Base-by-base conservation (phyloP, 768 basidiomycete genomes). In the Suillus spraguei region DNA sequence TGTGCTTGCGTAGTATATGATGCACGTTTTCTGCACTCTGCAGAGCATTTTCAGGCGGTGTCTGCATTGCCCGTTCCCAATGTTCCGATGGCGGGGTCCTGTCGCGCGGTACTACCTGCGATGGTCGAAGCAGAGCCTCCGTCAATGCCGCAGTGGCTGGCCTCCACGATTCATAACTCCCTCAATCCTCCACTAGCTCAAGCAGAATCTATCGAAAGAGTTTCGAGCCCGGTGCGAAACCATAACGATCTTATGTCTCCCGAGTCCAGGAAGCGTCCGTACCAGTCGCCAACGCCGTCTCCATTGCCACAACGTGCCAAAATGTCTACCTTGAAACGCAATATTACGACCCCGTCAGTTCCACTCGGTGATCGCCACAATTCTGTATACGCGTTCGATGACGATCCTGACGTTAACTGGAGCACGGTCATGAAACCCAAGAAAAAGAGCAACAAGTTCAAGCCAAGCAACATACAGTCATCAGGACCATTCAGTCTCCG, bases 401-500 rank as follows among this genome's bases (percentile, higher is more conserved):
- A 67, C 28, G 70, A 73, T 44, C 68, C 63, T 2, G 72, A 74
- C 24, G 63, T 53, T 33, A 58, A 52, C 24, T 65, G 64, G 64
- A 59, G 54, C 28, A 65, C 64, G 39, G 32, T 65, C 39, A 28
- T 22, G 28, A 33, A 35, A 9, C 59, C 22, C 32, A 67, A 46
- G 71, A 54, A 32, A 20, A 46, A 20, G 10, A 38, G 36, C 6
- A 44, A 42, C 36, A 64, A 24, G 24, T 54, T 36, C 1, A 63
- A 52, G n/a, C 24, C 60, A 0, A 20, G 36, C 8, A 62, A 65
- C 24, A n/a, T 61, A 32, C 63, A 9, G 46, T 72, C 59, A 1
- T 74, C 74, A 13, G 72, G 68, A 8, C 9, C 22, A 1, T 74
- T 74, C 35, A 64, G 63, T 55, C 69, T 73, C 32, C 66, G 62